Evolutionary conservation across 495 filamentous ascomycete genomes (phyloP), one percentile per base, ranked within the genome.

Genomic region (Aspergillus saccharolyticus): DNA sequence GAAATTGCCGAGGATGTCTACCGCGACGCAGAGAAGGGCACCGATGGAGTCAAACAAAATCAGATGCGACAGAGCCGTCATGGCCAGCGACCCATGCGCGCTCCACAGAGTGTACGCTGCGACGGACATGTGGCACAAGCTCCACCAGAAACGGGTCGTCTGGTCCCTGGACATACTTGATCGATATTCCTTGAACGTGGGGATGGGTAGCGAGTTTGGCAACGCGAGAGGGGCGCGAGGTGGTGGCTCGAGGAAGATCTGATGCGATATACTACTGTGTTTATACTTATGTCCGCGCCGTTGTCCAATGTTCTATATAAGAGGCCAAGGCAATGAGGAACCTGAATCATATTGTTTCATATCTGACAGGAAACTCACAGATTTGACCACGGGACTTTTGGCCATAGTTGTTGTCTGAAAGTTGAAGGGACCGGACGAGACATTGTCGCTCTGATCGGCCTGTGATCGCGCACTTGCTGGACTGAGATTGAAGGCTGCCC

Each of bases 271-370:
- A 65, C 89, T 94, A 68, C 89, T 93, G 77, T 97, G 94, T 62
- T 96, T 96, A 81, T 97, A 98, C 67, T 94, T 91, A 77, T 98
- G 94, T 25, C 94, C 94, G 53, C 92, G 87, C 55, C 94, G 85
- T 70, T 96, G 91, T 60, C 93, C 94, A 63, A 97, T 83, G 58
- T 84, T 87, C 84, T 89, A 66, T 44, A 30, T 46, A 1, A 20
- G 20, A 49, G 18, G 30, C 9, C 55, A 56, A n/a, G 28, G 16
- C 25, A 39, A 47, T 60, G 50, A 68, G 55, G 19, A 59, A 43
- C 44, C 7, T 39, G 33, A 3, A 39, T 12, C 33, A 39, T 39
- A 39, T 12, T 28, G 33, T 39, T 39, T 39, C 7, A 5, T 15
- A 3, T 12, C 30, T 57, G 22, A 56, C 50, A 44, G 33, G 22